Percentiles rank a stretch among this genome's conserved stretches.
These are phyloP conservation scores for Clitopilus passeckerianus DNA, from an alignment of 768 basidiomycete species.

Conservation along the genomic window DNA sequence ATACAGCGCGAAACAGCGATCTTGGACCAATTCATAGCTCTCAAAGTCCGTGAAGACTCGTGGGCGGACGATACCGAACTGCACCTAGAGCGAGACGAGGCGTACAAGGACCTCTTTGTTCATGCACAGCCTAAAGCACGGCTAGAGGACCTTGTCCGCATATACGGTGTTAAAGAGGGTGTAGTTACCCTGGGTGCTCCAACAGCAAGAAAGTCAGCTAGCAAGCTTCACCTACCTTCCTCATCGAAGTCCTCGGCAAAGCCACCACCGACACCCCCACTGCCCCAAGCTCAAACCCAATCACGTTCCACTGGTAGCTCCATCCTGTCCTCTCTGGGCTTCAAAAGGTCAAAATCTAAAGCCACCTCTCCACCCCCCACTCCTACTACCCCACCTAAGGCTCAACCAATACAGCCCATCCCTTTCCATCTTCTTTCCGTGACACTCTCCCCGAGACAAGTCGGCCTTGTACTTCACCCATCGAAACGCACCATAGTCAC, in stretches of 20 bases:
- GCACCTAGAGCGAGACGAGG: constrained; percentile 71
- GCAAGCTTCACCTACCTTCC: constrained; percentile 2
- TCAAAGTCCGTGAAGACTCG: constrained; percentile 78
- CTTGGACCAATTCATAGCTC: constrained; percentile 74
- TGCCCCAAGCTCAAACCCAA: not conserved
- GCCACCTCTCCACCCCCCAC: not conserved
- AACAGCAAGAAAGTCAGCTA: not conserved
- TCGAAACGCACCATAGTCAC: constrained; percentile 52
- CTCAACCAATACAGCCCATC: constrained; percentile 19
- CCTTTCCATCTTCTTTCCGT: constrained; percentile 33
- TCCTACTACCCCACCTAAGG: not conserved
- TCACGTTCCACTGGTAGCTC: constrained; percentile 1
- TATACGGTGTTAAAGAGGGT: constrained; percentile 34
- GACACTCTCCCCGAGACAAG: constrained; percentile 36
- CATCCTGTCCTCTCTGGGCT: constrained; percentile 8
- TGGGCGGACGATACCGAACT: constrained; percentile 70
- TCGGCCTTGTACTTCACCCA: constrained; percentile 29
- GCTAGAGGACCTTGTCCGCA: constrained; percentile 68
- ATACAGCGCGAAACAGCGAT: constrained; percentile 70
- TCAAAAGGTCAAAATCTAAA: constrained; percentile 4
- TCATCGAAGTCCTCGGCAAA: constrained; percentile 2
- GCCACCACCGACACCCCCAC: not conserved
- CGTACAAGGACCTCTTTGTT: constrained; percentile 77
- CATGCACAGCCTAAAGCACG: constrained; percentile 69
- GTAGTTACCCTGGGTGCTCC: constrained; percentile 24